Evolutionary conservation across 371 early-diverging fungal species (phyloP), one percentile per base, ranked within the genome.

Genomic region (Mortierella sp.): DNA sequence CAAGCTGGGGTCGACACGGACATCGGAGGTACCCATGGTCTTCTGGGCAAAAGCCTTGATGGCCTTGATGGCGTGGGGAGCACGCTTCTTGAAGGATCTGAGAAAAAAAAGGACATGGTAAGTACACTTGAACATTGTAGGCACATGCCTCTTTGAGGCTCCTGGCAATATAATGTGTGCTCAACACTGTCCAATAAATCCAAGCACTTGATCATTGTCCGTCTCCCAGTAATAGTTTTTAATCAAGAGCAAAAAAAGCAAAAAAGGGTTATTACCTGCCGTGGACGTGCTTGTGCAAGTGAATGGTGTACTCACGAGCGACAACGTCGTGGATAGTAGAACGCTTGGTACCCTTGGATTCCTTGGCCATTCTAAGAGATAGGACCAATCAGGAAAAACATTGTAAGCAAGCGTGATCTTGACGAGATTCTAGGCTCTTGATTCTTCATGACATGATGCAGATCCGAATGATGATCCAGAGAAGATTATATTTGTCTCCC

Each of bases 231-330:
- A 39, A 14, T 4, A 52, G 23, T 30, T n/a, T 15, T 32, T 4
- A 31, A n/a, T 30, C n/a, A n/a, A n/a, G n/a, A n/a, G n/a, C n/a
- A n/a, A n/a, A n/a, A n/a, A n/a, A n/a, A n/a, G n/a, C n/a, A n/a
- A n/a, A 17, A 14, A 50, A 5, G 41, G 32, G 15, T 56, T 54
- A 64, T 70, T 82, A 89, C 88, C 80, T 82, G 72, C 90, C 90
- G 79, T 86, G 85, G 80, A 95, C 91, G 73, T 84, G 88, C 89
- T 95, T 96, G 93, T 96, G 96, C 79, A 97, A 80, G 90, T 97
- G 94, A 82, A 97, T 93, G 82, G 96, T 97, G 91, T 92, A 95
- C 80, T 96, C 96, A 80, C 96, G 92, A 72, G 97, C 93, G 71
- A 96, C 91, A 70, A 89, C 86, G 79, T 87, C 87, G 79, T 85